Base-by-base conservation (phyloP, 2,329 filamentous ascomycete species). In the Penicillium sp. region DNA sequence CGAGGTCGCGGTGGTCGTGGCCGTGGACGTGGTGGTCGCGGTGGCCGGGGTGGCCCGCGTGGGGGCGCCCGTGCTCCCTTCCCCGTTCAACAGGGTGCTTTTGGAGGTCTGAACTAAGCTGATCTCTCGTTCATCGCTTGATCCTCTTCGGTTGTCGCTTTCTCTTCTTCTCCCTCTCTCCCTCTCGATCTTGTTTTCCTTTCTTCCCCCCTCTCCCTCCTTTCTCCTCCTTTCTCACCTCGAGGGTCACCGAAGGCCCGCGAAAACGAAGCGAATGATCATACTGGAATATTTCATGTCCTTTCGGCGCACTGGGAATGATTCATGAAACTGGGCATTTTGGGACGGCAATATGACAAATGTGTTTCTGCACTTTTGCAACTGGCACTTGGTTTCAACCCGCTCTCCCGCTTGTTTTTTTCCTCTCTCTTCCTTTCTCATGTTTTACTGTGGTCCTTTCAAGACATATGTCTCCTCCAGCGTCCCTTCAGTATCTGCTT, bases 1-100 rank as follows among this genome's bases (percentile, higher is more conserved):
- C 83, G 90, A 48, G 76, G 76, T 40, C 76, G 76, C 38, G 65
- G 72, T 53, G 70, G 73, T 36, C 63, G 59, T 54, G 76, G 78
- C 3, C 29, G 29, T 12, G 70, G 73, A 33, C 63, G 59, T 53
- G 76, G 78, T 34, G 40, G 40, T 11, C 73, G 79, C 45, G 76
- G 42, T 37, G 49, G 54, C 34, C 66, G 67, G 47, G 70, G 73
- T 45, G 72, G 68, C 38, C 57, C 64, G 38, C 66, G 70, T 40
- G 63, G 65, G 18, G 67, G 69, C 29, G 29, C 29, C 24, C 66
- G 68, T 46, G 61, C 59, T 50, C 51, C 62, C n/a, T 63, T 32
- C 68, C 8, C 65, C 68, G 49, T 65, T 66, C 6, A 71, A 66
- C 11, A 68, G 69, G 27, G 66, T 71, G 25, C 66, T 68, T 32